Evolutionary conservation across 139 green algal genomes (phyloP).

Genomic region (Pseudopediastrum boryanum): DNA sequence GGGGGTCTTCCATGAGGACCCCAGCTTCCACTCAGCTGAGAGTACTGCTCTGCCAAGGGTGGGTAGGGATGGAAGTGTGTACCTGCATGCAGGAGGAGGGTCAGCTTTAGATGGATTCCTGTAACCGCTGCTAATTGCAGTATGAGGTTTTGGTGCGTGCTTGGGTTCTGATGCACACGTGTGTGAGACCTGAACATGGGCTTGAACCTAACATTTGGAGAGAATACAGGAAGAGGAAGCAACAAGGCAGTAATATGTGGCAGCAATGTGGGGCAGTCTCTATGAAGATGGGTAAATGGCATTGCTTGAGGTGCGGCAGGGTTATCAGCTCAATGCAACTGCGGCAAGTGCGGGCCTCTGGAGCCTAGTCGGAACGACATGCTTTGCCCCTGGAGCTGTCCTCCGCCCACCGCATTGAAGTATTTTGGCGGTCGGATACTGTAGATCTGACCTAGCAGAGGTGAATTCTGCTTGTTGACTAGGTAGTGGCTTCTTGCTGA

Average conservation of each 20-base stretch:
- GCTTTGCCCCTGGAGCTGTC: not conserved
- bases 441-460: not conserved
- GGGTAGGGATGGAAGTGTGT: not conserved
- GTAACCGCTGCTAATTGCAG: not conserved
- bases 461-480: not conserved
- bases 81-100: constrained; percentile 4
- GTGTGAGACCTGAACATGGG: too few relatives aligned
- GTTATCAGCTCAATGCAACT: not conserved
- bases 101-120: not conserved
- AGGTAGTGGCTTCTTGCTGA: not conserved
- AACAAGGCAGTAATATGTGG: too few relatives aligned
- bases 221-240: too few relatives aligned
- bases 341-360: not conserved
- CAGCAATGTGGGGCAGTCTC: too few relatives aligned
- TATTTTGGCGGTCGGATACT: not conserved
- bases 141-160: not conserved
- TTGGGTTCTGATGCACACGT: not conserved
- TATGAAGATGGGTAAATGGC: too few relatives aligned
- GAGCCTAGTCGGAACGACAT: not conserved
- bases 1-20: constrained; percentile 10
- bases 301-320: too few relatives aligned
- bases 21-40: constrained; percentile 29
- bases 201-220: too few relatives aligned
- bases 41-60: constrained; percentile 14
- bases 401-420: not conserved